Evolutionary conservation across 129 eudicot genomes (phyloP), one percentile per base, ranked within the genome.

Genomic region (Saposhnikovia divaricata): DNA sequence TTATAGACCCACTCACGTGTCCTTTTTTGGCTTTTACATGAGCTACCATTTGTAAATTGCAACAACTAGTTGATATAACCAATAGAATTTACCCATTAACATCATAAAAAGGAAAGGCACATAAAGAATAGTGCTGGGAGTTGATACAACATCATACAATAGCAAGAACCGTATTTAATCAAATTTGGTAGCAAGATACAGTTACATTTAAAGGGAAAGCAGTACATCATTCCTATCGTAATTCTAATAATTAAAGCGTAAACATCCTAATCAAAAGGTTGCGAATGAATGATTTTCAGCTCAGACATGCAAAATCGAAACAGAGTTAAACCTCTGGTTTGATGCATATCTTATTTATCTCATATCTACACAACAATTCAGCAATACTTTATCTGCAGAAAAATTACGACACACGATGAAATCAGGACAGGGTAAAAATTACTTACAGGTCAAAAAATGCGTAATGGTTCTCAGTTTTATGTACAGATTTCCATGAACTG

Each of bases 1-100:
- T 69, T 86, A 86, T 84, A 84, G 91, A 90, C 95, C 90, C 92
- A 85, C 92, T 90, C 92, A 88, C 90, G 85, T 88, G 90, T 84
- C 76, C 68, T 77, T 82, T 85, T 84, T 83, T 85, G 84, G 79
- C 85, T 42, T 83, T 81, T 83, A 68, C 50, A 75, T 50, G 71
- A 78, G 63, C 39, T 46, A 44, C 63, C 65, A 50, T 72, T 55
- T 75, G 75, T 40, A 79, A 61, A 66, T 55, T 75, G 75, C 37
- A 79, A 82, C 85, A 81, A 82, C 82, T 87, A 84, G 61, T 28
- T 59, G 81, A 31, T 79, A 72, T 79, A 73, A 57, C 66, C 80
- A 68, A 82, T 81, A 45, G 72, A 66, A 45, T 19, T 5, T 12
- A 4, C 6, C 63, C 50, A 40, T 78, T 59, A 47, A 63, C 57